phyloP scores from a whole-genome alignment of 306 rosid species.

The Dalbergia cultrata region DNA sequence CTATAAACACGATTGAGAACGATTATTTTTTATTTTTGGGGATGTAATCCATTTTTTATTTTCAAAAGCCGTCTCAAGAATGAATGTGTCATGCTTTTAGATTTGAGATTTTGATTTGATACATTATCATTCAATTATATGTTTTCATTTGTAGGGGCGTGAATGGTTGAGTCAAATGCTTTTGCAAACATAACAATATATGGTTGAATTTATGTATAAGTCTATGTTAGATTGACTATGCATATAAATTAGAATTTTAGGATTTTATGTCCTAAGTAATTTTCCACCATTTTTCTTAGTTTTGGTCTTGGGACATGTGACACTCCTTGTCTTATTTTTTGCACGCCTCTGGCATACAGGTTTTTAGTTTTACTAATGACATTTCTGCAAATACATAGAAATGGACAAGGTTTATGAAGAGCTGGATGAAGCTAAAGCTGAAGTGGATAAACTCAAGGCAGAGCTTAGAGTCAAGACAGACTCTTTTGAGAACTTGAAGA shows the following conservation, averaged over 20 bases:
- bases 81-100: neutral
- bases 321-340: constrained; percentile 12
- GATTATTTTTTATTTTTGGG: too few relatives aligned
- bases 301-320: neutral
- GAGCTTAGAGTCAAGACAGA: constrained; percentile 65
- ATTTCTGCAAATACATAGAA: constrained; percentile 36
- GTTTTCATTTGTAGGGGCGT: too few relatives aligned
- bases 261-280: neutral
- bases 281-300: neutral
- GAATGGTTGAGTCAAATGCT: too few relatives aligned
- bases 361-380: constrained; percentile 9
- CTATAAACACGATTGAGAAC: neutral
- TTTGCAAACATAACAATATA: too few relatives aligned
- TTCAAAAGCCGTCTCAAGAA: too few relatives aligned
- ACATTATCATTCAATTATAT: too few relatives aligned
- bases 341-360: constrained; percentile 27
- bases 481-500: constrained; percentile 65
- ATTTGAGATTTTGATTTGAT: too few relatives aligned
- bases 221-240: too few relatives aligned
- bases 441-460: constrained; percentile 68
- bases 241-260: too few relatives aligned
- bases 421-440: constrained; percentile 73
- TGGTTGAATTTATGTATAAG: too few relatives aligned
- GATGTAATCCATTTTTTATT: too few relatives aligned
- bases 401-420: constrained; percentile 75